Base-by-base conservation (phyloP, 768 basidiomycete genomes). In the Tubosaeta sp. region DNA sequence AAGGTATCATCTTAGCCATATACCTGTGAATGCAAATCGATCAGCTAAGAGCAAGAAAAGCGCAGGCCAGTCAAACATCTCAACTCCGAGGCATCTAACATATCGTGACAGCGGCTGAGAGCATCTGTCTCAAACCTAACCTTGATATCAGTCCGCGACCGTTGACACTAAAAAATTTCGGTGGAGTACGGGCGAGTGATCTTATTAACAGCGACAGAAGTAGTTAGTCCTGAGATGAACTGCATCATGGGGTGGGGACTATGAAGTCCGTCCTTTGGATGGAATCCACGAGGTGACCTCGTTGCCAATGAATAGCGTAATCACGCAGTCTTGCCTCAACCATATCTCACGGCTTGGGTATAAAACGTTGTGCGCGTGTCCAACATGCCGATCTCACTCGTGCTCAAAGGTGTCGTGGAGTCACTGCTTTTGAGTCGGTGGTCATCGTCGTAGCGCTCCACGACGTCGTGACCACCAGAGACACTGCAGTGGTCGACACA, bases 201-300 rank as follows among this genome's bases (percentile, higher is more conserved):
- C 29, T 31, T 31, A 12, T 33, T 33, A 10, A 13, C 33, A 33
- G 9, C 5, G 33, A 13, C 33, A 13, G 33, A 33, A 31, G 9
- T n/a, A 31, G 29, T 31, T n/a, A n/a, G 29, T 9, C 29, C 29
- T 31, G 32, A 32, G 32, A 32, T 32, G 32, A 32, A 32, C 32
- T 7, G 32, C 32, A 32, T 8, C 29, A 31, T 31, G 29, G 29
- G 29, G 5, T 31, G 9, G 29, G 29, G 9, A 31, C 29, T 5
- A 31, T 31, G 32, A 37, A 37, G 6, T 37, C 2, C 34, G 34
- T 39, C 19, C 38, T 34, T 48, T 57, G 51, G 32, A 48, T 48
- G 44, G 27, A 41, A n/a, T 43, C 53, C 63, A 68, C 64, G 66
- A 64, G 68, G 66, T 11, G 48, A 22, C 66, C 66, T 64, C 66